Evolutionary conservation across 371 early-diverging fungal genomes (phyloP).

Genomic region (Coemansia linderi): DNA sequence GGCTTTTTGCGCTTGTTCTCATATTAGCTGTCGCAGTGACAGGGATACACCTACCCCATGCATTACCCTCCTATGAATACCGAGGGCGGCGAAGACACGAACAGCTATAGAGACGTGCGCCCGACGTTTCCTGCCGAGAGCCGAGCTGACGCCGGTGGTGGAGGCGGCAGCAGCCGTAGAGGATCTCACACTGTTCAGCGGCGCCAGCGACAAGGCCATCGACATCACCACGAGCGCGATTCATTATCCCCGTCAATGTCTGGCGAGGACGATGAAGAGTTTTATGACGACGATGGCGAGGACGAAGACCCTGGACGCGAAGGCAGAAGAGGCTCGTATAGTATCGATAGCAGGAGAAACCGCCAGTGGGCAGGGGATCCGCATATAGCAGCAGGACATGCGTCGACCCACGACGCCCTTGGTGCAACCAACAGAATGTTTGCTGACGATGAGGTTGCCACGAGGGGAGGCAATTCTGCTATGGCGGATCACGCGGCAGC

Average conservation of each 20-base stretch:
- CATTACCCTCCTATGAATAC: not conserved
- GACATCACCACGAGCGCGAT: not conserved
- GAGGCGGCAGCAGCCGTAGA: not conserved
- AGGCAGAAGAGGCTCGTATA: not conserved
- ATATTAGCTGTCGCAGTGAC: too few relatives aligned
- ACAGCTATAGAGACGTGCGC: not conserved
- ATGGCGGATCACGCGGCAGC: not conserved
- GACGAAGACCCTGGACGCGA: not conserved
- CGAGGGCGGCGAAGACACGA: not conserved
- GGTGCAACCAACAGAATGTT: not conserved
- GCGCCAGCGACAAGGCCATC: not conserved
- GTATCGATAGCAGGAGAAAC: not conserved
- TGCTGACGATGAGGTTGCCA: not conserved
- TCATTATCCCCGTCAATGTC: constrained; percentile 3
- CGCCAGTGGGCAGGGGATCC: not conserved
- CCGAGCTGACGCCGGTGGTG: not conserved
- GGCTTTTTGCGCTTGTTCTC: too few relatives aligned
- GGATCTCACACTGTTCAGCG: not conserved
- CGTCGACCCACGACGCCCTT: not conserved
- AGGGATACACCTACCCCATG: not conserved
- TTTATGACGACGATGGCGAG: not conserved
- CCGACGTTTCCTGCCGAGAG: not conserved
- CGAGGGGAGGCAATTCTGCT: not conserved
- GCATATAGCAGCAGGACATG: not conserved
- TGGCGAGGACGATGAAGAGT: not conserved